phyloP scores from a whole-genome alignment of 2,329 filamentous ascomycete genomes.

The Penicillium polonicum region DNA sequence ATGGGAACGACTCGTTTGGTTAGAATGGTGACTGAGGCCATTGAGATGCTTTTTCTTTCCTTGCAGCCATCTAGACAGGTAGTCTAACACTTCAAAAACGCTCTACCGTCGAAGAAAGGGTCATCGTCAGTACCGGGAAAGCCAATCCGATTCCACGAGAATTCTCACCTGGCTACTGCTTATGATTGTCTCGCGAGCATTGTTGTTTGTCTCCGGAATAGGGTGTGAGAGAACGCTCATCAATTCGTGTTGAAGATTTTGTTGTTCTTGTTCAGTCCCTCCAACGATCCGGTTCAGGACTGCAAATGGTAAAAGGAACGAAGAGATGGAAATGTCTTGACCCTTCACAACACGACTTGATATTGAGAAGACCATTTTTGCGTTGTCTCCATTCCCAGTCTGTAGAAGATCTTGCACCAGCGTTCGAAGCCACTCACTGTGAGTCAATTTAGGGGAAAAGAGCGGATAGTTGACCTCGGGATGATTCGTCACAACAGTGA shows the following conservation, averaged over 20 bases:
- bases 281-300: conserved; percentile 80
- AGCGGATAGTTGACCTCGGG: conserved; percentile 70
- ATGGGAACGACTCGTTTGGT: conserved; percentile 30
- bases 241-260: conserved; percentile 70
- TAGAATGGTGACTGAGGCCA: conserved; percentile 27
- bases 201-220: conserved; percentile 52
- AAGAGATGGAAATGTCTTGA: conserved; percentile 80
- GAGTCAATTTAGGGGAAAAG: conserved; percentile 66
- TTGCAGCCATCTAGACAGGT: conserved; percentile 86
- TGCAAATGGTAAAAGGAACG: conserved; percentile 85
- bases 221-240: conserved; percentile 68
- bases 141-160: background rate
- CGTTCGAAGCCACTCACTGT: conserved; percentile 76
- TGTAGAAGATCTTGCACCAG: conserved; percentile 81
- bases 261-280: conserved; percentile 62
- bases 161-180: conserved; percentile 76
- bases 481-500: conserved; percentile 60
- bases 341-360: conserved; percentile 78
- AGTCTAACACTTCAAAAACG: conserved; percentile 87
- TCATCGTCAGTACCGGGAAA: conserved; percentile 9
- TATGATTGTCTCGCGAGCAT: conserved; percentile 72
- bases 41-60: conserved; percentile 62
- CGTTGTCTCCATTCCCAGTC: conserved; percentile 71
- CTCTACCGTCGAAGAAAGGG: conserved; percentile 53
- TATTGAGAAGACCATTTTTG: conserved; percentile 75